These are phyloP conservation scores for Trichosanthes truncata DNA, from an alignment of 306 rosid species.

Conservation along the genomic window DNA sequence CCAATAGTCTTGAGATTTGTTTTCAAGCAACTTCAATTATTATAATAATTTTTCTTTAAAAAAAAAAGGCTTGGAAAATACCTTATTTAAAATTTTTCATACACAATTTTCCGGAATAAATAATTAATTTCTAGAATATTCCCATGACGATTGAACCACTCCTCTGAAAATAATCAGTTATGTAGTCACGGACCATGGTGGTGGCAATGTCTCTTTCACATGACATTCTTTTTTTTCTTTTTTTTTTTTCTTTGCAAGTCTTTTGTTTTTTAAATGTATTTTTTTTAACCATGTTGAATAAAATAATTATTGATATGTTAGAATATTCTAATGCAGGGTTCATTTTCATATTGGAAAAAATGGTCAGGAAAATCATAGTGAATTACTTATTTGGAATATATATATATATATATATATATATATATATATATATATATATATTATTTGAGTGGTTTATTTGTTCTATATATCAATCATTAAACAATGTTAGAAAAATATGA, in stretches of 20 bases:
- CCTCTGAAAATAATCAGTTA: neutral
- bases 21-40: neutral
- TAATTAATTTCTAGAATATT: neutral
- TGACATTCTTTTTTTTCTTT: neutral
- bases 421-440: too few relatives aligned
- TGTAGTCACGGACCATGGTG: neutral
- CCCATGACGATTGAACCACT: neutral
- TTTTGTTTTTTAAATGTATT: neutral
- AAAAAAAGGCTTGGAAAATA: neutral
- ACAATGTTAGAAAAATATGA: too few relatives aligned
- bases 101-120: neutral
- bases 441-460: too few relatives aligned
- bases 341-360: neutral
- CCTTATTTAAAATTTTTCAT: neutral
- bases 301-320: neutral
- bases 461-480: too few relatives aligned
- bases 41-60: neutral
- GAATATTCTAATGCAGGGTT: neutral
- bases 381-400: neutral
- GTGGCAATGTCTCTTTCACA: conserved; percentile 1
- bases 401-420: too few relatives aligned
- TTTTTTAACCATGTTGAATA: neutral
- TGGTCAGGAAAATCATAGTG: neutral
- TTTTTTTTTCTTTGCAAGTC: neutral
- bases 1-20: neutral